Evolutionary conservation across 2,329 filamentous ascomycete genomes (phyloP), one percentile per base, ranked within the genome.

Genomic region (Calonectria pauciramosa): DNA sequence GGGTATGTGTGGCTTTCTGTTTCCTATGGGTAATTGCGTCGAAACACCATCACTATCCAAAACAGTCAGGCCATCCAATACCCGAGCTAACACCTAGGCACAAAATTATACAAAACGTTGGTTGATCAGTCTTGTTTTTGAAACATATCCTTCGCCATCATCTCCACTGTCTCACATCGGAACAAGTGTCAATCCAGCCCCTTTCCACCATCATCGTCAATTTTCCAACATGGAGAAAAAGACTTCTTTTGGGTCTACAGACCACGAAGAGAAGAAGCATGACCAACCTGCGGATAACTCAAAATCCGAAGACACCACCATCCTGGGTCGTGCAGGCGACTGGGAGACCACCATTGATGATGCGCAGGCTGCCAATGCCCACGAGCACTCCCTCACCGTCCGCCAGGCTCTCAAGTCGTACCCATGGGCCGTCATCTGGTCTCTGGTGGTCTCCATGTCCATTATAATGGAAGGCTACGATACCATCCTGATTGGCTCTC

Each of bases 391-490:
- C 20, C 71, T 76, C 14, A 76, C 72, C 1, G 51, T 77, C n/a
- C 70, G 74, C 44, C 74, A 77, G 32, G 77, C 79, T 20, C 60
- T 80, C 14, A 69, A 64, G 10, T 66, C 59, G 67, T 72, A 81
- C 64, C 80, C 75, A n/a, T 79, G 78, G 77, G 84, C 83, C 8
- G 80, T 84, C 30, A 70, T 76, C 23, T 84, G 82, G 82, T 82
- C 80, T 16, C 64, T 83, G 4, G 66, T 81, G 4, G 68, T 85
- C 20, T 83, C 82, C 16, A 76, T 79, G 28, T 79, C 80, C 16
- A 81, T 86, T 54, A 82, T 86, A 74, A 86, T 86, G 84, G 84
- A 86, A 66, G 84, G 81, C 28, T 82, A 82, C 67, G 81, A 82
- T 18, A 82, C 80, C 2, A 79, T 70, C 49, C 44, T 82, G 9